Evolutionary conservation across 1,284 basidiomycete species (phyloP).

Genomic region (Chalciporus sp.): DNA sequence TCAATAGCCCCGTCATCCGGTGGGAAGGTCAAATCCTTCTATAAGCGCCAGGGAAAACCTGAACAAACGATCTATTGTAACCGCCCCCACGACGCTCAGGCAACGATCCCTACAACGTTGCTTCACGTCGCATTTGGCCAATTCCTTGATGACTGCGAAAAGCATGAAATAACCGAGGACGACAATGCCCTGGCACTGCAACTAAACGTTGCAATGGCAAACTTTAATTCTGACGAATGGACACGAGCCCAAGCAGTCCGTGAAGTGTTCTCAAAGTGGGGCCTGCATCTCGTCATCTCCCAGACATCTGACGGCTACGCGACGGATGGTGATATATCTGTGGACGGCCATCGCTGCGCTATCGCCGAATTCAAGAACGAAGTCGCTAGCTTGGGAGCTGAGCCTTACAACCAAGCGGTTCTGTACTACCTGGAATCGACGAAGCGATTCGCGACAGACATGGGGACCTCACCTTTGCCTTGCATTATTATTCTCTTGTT

Average conservation of each 20-base stretch:
- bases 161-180: background rate
- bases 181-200: background rate
- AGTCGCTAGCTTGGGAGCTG: constrained; percentile 11
- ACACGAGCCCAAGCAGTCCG: background rate
- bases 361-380: constrained; percentile 23
- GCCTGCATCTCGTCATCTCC: background rate
- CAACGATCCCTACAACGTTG: too few species aligned
- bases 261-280: background rate
- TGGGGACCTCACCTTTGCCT: constrained; percentile 3
- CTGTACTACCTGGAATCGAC: constrained; percentile 15
- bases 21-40: background rate
- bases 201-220: constrained; percentile 1
- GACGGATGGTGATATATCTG: constrained; percentile 4
- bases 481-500: constrained; percentile 11
- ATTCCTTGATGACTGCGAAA: constrained; percentile 9
- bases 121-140: constrained; percentile 8
- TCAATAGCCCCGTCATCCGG: background rate
- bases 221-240: background rate
- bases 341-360: background rate
- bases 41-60: background rate
- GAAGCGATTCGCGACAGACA: background rate
- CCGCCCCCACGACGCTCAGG: background rate
- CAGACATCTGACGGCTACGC: background rate
- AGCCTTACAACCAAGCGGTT: constrained; percentile 21
- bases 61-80: background rate